Base-by-base conservation (phyloP, 2,329 filamentous ascomycete species). In the Exserohilum rostratum region DNA sequence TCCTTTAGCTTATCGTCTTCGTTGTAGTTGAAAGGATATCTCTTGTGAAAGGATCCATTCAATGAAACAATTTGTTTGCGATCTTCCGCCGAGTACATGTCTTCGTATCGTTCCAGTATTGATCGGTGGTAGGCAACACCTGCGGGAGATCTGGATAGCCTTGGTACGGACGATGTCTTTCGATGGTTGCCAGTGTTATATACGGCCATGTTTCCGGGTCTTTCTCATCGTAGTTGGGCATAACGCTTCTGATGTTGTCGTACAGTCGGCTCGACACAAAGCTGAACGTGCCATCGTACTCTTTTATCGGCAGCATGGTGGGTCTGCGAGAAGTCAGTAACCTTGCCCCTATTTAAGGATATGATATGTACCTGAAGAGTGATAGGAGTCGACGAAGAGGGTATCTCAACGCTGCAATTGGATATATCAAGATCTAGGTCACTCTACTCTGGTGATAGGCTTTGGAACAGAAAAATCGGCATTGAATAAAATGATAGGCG, bases 161-260 rank as follows among this genome's bases (percentile, higher is more conserved):
- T 2, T 30, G 17, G 18, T 51, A 55, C 0, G 40, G 18, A 6
- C 33, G 3, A 4, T 25, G 29, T 2, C 35, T 37, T n/a, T 55
- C 52, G n/a, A 55, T 33, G 3, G 30, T 35, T 5, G 40, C 37
- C n/a, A 55, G 12, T 4, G 30, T 42, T n/a, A 55, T 35, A 2
- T 46, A 55, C 0, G 52, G 52, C 52, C 52, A 55, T 29, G 47
- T 55, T 7, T 51, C 51, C 1, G 45, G 52, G 2, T 55, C 52
- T 5, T 37, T 17, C 2, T 46, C n/a, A 2, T 50, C n/a, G 3
- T 55, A 55, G 5, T n/a, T 17, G 10, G 40, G 40, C 5, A 46
- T 1, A 6, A 13, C 12, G 11, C 29, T 31, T 22, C 37, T 42
- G 22, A 51, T 40, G n/a, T 42, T 46, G 2, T 7, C 30, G 1